phyloP scores from a whole-genome alignment of 2,329 filamentous ascomycete genomes.

The Sclerotinia spermophila region DNA sequence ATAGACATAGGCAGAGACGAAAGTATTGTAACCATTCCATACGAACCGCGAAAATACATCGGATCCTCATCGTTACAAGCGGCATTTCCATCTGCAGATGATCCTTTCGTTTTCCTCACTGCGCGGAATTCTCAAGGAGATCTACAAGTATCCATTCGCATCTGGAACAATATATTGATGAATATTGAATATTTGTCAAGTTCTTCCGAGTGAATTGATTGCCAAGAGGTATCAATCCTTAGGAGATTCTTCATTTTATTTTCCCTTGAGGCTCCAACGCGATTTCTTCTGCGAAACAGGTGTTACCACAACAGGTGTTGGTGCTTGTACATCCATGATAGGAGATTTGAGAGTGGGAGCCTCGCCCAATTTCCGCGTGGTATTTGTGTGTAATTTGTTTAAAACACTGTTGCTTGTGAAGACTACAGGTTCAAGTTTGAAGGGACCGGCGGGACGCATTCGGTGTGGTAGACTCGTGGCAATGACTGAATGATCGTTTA shows the following conservation, averaged over 20 bases:
- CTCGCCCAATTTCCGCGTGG: constrained; percentile 36
- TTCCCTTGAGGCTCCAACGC: not conserved
- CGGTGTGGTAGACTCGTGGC: constrained; percentile 7
- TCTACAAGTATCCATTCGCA: not conserved
- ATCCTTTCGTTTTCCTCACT: not conserved
- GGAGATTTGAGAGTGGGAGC: constrained; percentile 24
- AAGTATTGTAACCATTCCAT: not conserved
- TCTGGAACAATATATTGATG: not conserved
- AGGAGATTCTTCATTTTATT: not conserved
- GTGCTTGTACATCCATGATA: not conserved
- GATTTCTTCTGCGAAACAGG: not conserved
- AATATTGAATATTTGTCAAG: not conserved
- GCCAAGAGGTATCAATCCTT: not conserved
- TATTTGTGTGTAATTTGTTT: constrained; percentile 35
- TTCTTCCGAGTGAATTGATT: not conserved
- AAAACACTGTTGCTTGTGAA: constrained; percentile 34
- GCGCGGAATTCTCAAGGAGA: not conserved
- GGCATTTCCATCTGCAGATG: not conserved
- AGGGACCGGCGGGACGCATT: constrained; percentile 15
- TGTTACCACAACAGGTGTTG: not conserved
- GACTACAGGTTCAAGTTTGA: constrained; percentile 27
- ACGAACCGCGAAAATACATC: not conserved
- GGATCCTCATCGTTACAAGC: not conserved
- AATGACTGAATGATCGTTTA: constrained; percentile 31
- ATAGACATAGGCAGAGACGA: not conserved